Percentiles rank a stretch among this genome's conserved stretches.
Evolutionary conservation across 2,329 filamentous ascomycete genomes (phyloP).

Genomic region (Macrophomina pseudophaseolina): DNA sequence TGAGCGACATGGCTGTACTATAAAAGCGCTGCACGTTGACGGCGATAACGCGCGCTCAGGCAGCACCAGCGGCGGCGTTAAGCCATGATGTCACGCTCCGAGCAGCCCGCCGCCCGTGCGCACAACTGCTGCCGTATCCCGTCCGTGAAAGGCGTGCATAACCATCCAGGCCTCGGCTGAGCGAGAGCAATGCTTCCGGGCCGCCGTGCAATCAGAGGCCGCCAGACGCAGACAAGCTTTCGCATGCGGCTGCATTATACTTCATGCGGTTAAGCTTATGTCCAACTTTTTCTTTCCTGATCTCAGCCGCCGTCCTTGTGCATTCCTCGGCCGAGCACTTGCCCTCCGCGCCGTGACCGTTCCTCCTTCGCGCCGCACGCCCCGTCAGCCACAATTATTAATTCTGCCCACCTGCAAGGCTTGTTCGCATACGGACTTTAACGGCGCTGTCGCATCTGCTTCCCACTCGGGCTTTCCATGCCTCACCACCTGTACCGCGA

Average conservation of each 20-base stretch:
- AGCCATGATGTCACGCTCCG: constrained; percentile 1
- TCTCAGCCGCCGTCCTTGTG: too few relatives aligned
- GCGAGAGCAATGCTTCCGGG: not conserved
- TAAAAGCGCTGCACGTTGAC: not conserved
- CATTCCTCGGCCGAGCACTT: not conserved
- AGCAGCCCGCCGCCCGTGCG: not conserved
- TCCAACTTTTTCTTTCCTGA: not conserved
- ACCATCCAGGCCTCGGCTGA: not conserved
- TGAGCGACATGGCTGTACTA: constrained; percentile 1
- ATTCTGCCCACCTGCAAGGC: not conserved
- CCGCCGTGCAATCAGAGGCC: not conserved
- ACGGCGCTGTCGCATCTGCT: not conserved
- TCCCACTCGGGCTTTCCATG: not conserved
- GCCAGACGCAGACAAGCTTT: not conserved
- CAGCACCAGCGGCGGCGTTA: not conserved
- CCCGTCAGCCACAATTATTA: not conserved
- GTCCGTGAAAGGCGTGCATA: not conserved
- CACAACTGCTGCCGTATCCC: not conserved
- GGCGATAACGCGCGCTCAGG: not conserved
- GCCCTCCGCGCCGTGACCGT: not conserved
- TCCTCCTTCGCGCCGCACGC: not conserved
- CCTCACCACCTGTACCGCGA: not conserved
- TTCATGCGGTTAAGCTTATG: not conserved
- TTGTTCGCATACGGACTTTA: constrained; percentile 1
- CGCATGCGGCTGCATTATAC: not conserved